Evolutionary conservation across 208 protist species (phyloP).

Genomic region (Trypanosoma avium): DNA sequence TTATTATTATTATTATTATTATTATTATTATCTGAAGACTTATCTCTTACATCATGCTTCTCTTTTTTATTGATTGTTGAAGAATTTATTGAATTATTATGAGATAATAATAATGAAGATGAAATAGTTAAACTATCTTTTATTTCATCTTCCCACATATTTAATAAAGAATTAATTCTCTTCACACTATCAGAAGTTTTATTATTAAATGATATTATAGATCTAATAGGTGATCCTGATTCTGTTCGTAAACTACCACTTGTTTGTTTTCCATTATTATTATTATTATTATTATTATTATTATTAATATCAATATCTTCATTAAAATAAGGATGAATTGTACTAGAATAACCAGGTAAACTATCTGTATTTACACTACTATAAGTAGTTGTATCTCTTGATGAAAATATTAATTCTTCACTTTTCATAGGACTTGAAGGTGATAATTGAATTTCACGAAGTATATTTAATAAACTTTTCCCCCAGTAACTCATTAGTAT

Average conservation of each 20-base stretch:
- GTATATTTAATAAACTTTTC: conserved; percentile 24
- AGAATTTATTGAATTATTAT: too few species aligned
- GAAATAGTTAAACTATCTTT: not conserved
- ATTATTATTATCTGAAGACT: too few species aligned
- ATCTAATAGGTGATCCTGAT: not conserved
- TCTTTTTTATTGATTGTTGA: too few species aligned
- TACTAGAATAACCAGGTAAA: not conserved
- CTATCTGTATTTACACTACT: not conserved
- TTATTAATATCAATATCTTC: not conserved
- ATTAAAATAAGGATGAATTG: not conserved
- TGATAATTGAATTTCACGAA: conserved; percentile 5
- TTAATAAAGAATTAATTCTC: conserved; percentile 1
- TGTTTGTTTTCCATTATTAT: not conserved
- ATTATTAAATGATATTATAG: not conserved
- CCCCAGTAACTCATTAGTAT: conserved; percentile 48
- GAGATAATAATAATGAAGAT: not conserved
- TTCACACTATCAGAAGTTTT: not conserved
- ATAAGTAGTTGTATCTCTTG: not conserved
- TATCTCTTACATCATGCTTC: too few species aligned
- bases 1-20: too few species aligned
- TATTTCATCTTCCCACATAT: not conserved
- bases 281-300: too few species aligned
- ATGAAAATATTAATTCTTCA: not conserved
- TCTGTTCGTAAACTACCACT: not conserved
- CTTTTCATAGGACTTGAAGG: not conserved